Conservation (phyloP, 441 rosid genomes). For the Cnidoscolus chayamansa region DNA sequence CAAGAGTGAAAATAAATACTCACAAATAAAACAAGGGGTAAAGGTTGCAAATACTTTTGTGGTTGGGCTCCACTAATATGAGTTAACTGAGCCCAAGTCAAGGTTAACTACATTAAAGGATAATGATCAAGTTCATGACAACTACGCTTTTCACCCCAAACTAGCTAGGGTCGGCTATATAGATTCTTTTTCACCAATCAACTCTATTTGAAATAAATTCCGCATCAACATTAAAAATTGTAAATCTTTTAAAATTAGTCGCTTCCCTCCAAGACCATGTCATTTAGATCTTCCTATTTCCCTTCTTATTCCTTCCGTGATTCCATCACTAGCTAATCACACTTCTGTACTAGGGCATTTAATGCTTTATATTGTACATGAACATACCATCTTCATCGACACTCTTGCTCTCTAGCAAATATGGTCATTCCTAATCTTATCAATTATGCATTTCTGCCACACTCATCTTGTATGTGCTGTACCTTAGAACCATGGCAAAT, state of each 20-base stretch:
- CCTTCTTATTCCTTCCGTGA: too few relatives aligned
- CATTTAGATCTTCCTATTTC: too few relatives aligned
- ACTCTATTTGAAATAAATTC: too few relatives aligned
- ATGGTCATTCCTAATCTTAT: neutral
- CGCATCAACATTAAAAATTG: too few relatives aligned
- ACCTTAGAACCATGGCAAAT: neutral
- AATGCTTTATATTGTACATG: neutral
- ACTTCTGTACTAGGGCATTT: too few relatives aligned
- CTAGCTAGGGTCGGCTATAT: too few relatives aligned
- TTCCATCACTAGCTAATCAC: too few relatives aligned
- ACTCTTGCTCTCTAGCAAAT: neutral
- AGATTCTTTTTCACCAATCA: too few relatives aligned
- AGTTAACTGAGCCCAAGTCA: neutral
- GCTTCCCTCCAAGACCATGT: too few relatives aligned
- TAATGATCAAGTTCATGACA: neutral
- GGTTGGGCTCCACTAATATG: neutral
- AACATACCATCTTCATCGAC: neutral
- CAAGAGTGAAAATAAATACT: neutral
- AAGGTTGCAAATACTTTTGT: slow-evolving; percentile 5
- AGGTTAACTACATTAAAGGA: neutral
- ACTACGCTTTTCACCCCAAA: too few relatives aligned
- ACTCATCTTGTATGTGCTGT: neutral
- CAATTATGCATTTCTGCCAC: neutral
- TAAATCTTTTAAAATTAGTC: too few relatives aligned
- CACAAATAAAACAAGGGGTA: slow-evolving; percentile 9